Base-by-base conservation (phyloP, 208 protist genomes). In the Tetramitus jugosus region DNA sequence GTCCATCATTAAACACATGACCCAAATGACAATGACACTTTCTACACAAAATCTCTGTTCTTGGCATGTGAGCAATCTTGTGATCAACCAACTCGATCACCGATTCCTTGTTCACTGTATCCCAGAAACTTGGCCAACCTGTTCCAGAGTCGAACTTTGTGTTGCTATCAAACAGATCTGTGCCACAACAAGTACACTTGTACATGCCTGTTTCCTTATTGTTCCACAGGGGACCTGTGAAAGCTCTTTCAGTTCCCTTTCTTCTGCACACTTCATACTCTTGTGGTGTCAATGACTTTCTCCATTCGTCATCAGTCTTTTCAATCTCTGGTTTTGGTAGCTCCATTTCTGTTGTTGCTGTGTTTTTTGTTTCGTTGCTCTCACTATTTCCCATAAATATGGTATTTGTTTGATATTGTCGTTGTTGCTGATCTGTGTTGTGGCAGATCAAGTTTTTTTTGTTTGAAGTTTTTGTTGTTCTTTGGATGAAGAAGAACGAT, bases 11-110 rank as follows among this genome's bases (percentile, higher is more conserved):
- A 23, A 77, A 77, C n/a, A 77, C 74, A 20, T 77, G 74, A 23
- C 74, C 74, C 26, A 77, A 53, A 77, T 77, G 74, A 39, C 29
- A 60, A n/a, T 77, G 61, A 53, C 74, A 77, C 26, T 40, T 60
- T 23, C 3, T 31, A 20, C 74, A 77, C 3, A 56, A 17, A 10
- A 77, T 33, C 40, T 77, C 74, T 3, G 39, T 43, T 52, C 46
- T 0, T 46, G 14, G 26, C 46, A 61, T 61, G 1, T n/a, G 29
- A 31, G 43, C 42, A 37, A 35, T 2, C 7, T 3, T 40, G 20
- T 37, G 33, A 46, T 77, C 72, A 1, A 49, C n/a, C 26, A 77
- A 33, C 8, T 77, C n/a, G 26, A 17, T 31, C n/a, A 64, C 39
- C 6, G 65, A 29, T 35, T 71, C 33, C 3, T 29, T 29, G 26